These are phyloP conservation scores for Phellopilus nigrolimitatus DNA, from an alignment of 1,284 basidiomycete genomes.

Conservation along the genomic window DNA sequence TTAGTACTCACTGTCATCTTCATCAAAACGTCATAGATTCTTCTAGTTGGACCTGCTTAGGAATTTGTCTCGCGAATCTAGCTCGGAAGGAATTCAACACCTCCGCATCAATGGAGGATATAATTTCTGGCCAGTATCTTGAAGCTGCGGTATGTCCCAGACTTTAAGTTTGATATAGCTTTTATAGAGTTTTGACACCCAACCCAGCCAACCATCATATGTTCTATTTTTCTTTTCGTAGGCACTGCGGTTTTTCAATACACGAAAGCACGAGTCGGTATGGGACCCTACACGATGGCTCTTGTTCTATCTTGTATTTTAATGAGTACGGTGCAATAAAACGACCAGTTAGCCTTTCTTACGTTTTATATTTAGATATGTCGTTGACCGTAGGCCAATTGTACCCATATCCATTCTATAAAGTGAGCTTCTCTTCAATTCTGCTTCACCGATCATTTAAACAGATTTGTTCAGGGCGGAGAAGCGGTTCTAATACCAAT, in stretches of 20 bases:
- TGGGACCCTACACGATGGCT: conserved; percentile 60
- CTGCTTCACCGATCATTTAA: background rate
- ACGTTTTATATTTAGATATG: conserved; percentile 41
- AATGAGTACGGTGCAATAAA: conserved; percentile 34
- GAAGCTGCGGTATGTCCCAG: conserved; percentile 55
- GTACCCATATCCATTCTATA: conserved; percentile 66
- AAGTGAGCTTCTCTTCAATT: conserved; percentile 26
- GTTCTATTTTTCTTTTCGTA: conserved; percentile 62
- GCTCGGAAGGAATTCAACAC: conserved; percentile 46
- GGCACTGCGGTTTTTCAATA: conserved; percentile 59
- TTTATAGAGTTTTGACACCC: conserved; percentile 3
- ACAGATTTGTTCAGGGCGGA: background rate
- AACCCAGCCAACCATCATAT: conserved; percentile 51
- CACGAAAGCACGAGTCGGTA: conserved; percentile 57
- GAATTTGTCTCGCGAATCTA: conserved; percentile 59
- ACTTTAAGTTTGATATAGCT: background rate
- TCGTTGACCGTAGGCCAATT: conserved; percentile 54
- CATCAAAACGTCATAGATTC: background rate
- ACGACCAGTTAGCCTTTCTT: background rate
- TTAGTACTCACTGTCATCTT: conserved; percentile 22
- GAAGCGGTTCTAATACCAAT: conserved; percentile 52
- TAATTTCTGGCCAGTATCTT: conserved; percentile 51
- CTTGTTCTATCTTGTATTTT: conserved; percentile 55
- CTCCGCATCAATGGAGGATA: conserved; percentile 33
- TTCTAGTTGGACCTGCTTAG: conserved; percentile 64